These are phyloP conservation scores for Haplosporangium sp. DNA, from an alignment of 371 early-diverging fungal genomes.

Conservation along the genomic window DNA sequence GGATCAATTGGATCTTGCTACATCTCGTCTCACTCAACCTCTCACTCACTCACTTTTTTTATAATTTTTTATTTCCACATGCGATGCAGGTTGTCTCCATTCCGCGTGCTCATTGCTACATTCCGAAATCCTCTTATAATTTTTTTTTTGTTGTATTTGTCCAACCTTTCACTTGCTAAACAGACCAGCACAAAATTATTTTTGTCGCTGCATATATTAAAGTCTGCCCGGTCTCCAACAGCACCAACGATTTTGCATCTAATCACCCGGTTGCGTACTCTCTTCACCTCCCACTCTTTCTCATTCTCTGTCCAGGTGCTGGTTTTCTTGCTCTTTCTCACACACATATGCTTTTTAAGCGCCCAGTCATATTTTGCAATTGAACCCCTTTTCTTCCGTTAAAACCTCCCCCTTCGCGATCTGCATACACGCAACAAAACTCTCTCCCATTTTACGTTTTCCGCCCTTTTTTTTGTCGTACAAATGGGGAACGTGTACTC, in stretches of 20 bases:
- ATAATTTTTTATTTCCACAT: too few relatives aligned
- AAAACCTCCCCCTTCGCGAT: background rate
- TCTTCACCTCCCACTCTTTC: background rate
- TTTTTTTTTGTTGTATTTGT: background rate
- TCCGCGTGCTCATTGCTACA: background rate
- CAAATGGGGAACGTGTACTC: constrained; percentile 53
- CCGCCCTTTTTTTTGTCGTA: too few relatives aligned
- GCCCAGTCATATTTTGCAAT: too few relatives aligned
- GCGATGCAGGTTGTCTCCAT: background rate
- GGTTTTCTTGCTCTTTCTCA: background rate
- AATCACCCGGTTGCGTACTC: background rate
- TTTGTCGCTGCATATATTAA: background rate
- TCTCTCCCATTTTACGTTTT: background rate
- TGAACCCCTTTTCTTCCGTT: background rate
- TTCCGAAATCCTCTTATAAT: background rate
- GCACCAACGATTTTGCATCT: constrained; percentile 14
- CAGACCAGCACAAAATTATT: constrained; percentile 3
- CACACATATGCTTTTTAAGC: background rate
- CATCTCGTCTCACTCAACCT: too few relatives aligned
- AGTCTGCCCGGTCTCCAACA: constrained; percentile 22
- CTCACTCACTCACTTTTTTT: too few relatives aligned
- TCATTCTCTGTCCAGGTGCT: background rate
- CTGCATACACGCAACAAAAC: background rate
- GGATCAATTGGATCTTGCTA: background rate
- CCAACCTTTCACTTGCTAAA: constrained; percentile 6